These are phyloP conservation scores for Trichosporon sp. DNA, from an alignment of 1,284 basidiomycete genomes.

Conservation along the genomic window DNA sequence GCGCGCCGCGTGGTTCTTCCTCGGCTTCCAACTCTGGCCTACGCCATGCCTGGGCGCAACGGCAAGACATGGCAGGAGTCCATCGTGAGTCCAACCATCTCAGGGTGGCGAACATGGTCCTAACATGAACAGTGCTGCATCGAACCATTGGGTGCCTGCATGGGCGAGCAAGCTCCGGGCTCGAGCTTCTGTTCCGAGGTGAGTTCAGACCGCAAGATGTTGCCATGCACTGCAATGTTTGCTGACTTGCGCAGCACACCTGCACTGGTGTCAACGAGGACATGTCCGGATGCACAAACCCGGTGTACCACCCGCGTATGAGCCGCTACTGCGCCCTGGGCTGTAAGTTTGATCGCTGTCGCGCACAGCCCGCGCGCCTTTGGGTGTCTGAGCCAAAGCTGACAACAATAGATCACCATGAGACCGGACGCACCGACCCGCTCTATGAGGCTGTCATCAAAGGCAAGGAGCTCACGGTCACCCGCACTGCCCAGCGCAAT, in stretches of 20 bases:
- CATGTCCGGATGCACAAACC: neutral
- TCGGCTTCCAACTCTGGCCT: neutral
- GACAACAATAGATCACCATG: constrained; percentile 3
- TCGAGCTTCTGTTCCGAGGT: neutral
- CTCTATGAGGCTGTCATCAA: neutral
- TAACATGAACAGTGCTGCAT: neutral
- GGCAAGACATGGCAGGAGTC: neutral
- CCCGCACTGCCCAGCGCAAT: neutral
- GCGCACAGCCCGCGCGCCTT: neutral
- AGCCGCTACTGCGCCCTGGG: neutral
- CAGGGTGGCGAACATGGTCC: neutral
- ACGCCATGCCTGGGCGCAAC: neutral
- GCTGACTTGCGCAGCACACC: neutral
- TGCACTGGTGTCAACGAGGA: neutral
- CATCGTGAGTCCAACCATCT: neutral
- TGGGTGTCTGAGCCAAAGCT: neutral
- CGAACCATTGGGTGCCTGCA: neutral
- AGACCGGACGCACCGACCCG: constrained; percentile 1
- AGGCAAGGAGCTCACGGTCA: neutral
- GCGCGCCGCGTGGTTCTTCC: neutral
- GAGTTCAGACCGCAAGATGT: neutral
- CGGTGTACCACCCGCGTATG: neutral
- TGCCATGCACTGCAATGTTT: neutral
- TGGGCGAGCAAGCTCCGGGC: neutral
- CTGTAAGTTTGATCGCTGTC: constrained; percentile 3